Conservation (phyloP, 495 filamentous ascomycete species). For the Apodospora peruviana region DNA sequence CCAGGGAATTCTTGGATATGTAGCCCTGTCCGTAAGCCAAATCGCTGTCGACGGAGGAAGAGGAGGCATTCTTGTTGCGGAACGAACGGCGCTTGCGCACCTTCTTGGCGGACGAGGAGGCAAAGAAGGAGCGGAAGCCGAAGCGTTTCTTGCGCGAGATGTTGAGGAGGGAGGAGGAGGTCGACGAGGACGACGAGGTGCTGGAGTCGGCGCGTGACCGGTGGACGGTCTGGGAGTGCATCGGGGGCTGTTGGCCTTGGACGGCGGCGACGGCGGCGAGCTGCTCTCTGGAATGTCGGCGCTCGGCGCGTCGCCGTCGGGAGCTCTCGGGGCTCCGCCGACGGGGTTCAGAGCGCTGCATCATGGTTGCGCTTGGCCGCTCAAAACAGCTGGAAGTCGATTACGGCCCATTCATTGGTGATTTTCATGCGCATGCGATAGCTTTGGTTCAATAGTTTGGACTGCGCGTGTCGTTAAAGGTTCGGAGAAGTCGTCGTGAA, state of each 20-base stretch:
- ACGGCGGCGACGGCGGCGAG: slow-evolving; percentile 28
- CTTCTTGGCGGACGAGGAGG: slow-evolving; percentile 31
- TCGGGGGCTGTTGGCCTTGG: slow-evolving; percentile 26
- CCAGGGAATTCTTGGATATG: slow-evolving; percentile 33
- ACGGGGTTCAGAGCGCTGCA: slow-evolving; percentile 33
- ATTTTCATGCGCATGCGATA: too few species aligned
- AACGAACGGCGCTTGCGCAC: slow-evolving; percentile 40
- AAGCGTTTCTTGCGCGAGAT: slow-evolving; percentile 36
- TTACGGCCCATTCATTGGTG: slow-evolving; percentile 23
- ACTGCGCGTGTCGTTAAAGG: not conserved
- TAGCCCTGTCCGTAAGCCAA: slow-evolving; percentile 52
- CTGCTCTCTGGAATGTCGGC: slow-evolving; percentile 41
- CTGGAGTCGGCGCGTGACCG: slow-evolving; percentile 34
- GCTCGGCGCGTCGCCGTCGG: slow-evolving; percentile 43
- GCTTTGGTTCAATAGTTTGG: not conserved
- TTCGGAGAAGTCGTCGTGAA: not conserved
- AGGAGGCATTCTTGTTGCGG: slow-evolving; percentile 40
- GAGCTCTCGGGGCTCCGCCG: slow-evolving; percentile 45
- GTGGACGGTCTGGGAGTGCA: slow-evolving; percentile 24
- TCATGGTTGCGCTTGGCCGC: slow-evolving; percentile 23
- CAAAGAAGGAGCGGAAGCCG: slow-evolving; percentile 40
- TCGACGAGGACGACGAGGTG: slow-evolving; percentile 34
- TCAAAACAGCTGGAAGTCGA: slow-evolving; percentile 5
- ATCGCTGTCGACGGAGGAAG: slow-evolving; percentile 45
- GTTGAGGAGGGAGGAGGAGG: slow-evolving; percentile 42